These are phyloP conservation scores for Anthostomella pinea DNA, from an alignment of 2,329 filamentous ascomycete genomes.

Conservation along the genomic window DNA sequence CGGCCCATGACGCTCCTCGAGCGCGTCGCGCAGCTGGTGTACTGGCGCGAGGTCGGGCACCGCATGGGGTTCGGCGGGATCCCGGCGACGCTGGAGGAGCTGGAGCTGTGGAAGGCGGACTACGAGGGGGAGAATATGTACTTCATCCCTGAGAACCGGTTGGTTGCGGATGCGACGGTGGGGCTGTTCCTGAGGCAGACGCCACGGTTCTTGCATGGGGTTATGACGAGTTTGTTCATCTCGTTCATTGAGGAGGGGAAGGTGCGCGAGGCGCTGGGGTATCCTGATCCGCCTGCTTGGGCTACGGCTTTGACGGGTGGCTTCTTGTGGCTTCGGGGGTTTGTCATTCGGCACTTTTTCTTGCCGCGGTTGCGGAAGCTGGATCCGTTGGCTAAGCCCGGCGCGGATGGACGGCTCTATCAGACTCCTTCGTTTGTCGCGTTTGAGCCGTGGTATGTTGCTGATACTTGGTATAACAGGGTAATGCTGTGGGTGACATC, in stretches of 20 bases:
- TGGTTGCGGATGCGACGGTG: slow-evolving; percentile 21
- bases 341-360: slow-evolving; percentile 14
- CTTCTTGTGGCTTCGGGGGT: slow-evolving; percentile 14
- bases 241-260: slow-evolving; percentile 22
- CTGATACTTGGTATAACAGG: slow-evolving; percentile 20
- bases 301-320: slow-evolving; percentile 10
- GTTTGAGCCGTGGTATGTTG: slow-evolving; percentile 27
- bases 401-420: slow-evolving; percentile 16
- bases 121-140: slow-evolving; percentile 22
- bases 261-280: slow-evolving; percentile 20
- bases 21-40: slow-evolving; percentile 20
- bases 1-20: slow-evolving; percentile 20
- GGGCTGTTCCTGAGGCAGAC: slow-evolving; percentile 18
- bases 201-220: slow-evolving; percentile 13
- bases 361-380: slow-evolving; percentile 9
- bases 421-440: slow-evolving; percentile 13
- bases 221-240: slow-evolving; percentile 15
- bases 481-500: slow-evolving; percentile 15
- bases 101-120: slow-evolving; percentile 18
- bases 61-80: slow-evolving; percentile 24
- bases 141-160: slow-evolving; percentile 21
- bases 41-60: slow-evolving; percentile 24
- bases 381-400: slow-evolving; percentile 11
- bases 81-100: slow-evolving; percentile 20
- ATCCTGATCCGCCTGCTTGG: slow-evolving; percentile 19